Evolutionary conservation across 78 protist genomes (phyloP).

Genomic region (Parvularia atlantis): DNA sequence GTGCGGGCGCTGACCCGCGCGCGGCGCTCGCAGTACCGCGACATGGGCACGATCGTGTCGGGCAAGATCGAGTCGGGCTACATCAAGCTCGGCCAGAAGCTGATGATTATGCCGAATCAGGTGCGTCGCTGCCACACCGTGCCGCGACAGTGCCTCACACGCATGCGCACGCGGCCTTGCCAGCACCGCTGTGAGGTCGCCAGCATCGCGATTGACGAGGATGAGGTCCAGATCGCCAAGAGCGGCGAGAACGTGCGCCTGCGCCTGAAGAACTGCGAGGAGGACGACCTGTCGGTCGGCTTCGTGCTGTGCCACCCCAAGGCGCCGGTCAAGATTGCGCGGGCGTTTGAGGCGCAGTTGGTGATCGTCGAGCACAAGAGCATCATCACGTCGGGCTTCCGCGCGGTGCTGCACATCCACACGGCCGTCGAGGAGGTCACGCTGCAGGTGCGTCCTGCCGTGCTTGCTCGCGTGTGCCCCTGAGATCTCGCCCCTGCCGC

Average conservation of each 20-base stretch:
- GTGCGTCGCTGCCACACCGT: background rate
- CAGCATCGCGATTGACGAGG: conserved; percentile 35
- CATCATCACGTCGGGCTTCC: conserved; percentile 45
- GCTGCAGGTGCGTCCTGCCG: background rate
- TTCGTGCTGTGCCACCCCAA: conserved; percentile 22
- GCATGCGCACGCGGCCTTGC: too few species aligned
- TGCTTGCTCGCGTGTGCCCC: background rate
- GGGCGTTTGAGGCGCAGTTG: conserved; percentile 58
- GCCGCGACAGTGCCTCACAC: background rate
- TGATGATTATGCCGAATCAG: conserved; percentile 67
- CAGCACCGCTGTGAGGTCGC: conserved; percentile 6
- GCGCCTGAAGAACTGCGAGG: conserved; percentile 65
- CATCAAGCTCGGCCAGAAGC: conserved; percentile 35
- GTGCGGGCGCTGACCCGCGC: too few species aligned
- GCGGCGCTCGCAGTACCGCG: too few species aligned
- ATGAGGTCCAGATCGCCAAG: conserved; percentile 30
- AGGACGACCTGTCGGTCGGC: conserved; percentile 28
- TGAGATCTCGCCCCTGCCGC: background rate
- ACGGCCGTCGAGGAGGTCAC: conserved; percentile 58
- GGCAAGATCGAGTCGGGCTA: conserved; percentile 89
- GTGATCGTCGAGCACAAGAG: conserved; percentile 60
- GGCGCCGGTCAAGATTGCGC: conserved; percentile 28
- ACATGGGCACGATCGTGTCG: conserved; percentile 61
- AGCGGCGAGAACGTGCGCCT: conserved; percentile 71
- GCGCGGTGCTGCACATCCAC: conserved; percentile 73